Evolutionary conservation across 2,329 filamentous ascomycete species (phyloP).

Genomic region (Macrophomina tecta): DNA sequence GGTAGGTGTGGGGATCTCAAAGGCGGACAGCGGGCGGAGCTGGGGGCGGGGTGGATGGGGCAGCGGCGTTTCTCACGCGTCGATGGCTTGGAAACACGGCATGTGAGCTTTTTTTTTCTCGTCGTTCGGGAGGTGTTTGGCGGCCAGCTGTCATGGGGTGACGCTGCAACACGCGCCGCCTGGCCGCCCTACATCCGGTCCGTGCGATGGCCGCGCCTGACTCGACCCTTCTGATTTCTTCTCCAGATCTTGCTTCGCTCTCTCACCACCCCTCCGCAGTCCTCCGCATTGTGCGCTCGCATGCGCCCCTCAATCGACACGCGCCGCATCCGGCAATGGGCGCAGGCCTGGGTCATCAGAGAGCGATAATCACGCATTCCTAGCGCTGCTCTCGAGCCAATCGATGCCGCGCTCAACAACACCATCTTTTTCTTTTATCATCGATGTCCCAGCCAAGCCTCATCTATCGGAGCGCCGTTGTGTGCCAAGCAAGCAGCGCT

Average conservation of each 20-base stretch:
- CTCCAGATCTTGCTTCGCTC: not conserved
- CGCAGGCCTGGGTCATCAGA: not conserved
- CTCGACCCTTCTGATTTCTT: not conserved
- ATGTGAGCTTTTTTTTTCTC: not conserved
- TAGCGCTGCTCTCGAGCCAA: constrained; percentile 11
- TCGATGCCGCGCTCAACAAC: not conserved
- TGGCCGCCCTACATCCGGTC: constrained; percentile 2
- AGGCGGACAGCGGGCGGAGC: not conserved
- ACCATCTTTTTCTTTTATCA: not conserved
- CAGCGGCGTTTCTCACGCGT: constrained; percentile 1
- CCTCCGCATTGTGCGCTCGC: constrained; percentile 3
- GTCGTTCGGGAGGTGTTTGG: not conserved
- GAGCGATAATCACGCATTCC: constrained; percentile 19
- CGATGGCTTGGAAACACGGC: not conserved
- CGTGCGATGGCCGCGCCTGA: constrained; percentile 24
- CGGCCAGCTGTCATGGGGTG: constrained; percentile 27
- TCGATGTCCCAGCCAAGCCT: not conserved
- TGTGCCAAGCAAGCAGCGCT: constrained; percentile 34
- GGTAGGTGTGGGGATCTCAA: not conserved
- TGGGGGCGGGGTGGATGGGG: not conserved
- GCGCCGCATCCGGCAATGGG: not conserved
- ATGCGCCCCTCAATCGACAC: not conserved
- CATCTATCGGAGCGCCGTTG: constrained; percentile 19
- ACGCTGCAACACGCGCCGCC: not conserved
- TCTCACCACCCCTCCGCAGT: not conserved